Evolutionary conservation across 306 rosid genomes (phyloP), one percentile per base, ranked within the genome.

Genomic region (Trichosanthes truncata): DNA sequence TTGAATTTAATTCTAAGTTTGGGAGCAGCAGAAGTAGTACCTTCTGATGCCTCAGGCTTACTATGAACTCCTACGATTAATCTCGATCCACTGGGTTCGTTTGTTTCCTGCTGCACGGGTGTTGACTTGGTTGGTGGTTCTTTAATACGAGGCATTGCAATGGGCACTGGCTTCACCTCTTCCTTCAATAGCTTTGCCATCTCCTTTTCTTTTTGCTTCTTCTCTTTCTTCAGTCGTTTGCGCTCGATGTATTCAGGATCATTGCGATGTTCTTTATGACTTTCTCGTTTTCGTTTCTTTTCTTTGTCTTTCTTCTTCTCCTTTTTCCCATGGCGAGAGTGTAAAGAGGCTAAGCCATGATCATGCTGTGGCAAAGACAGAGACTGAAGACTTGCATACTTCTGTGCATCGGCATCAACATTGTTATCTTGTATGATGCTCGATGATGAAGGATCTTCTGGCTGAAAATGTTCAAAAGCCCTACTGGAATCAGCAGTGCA

Each of bases 401-500:
- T 89, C 7, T 88, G 96, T 12, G 92, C 97, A 75, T 89, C 91
- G 25, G 87, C 86, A 81, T 91, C 97, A 71, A 89, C 71, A 67
- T 87, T 92, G 84, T 86, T 85, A 77, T 92, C 97, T 69, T 90
- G 97, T 79, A 87, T 84, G 83, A 91, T 81, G 90, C 97, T 89
- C 26, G 95, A 89, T 43, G 97, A 82, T 46, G 92, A 91, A 3
- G 93, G 93, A 62, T 84, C 89, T 51, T 89, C 88, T 7, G 84
- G 84, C 79, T 56, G 87, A 74, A 84, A 86, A 77, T 85, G 92
- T 62, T 84, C 84, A 78, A 60, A 84, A 80, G 87, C 93, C 81
- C 88, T 82, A 82, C 96, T 88, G 9, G 93, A 91, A 87, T 92
- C 97, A 12, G 97, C 97, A 61, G 97, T 91, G 89, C 93, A 92